phyloP scores from a whole-genome alignment of 2,329 filamentous ascomycete species.

The Aspergillus sclerotialis region DNA sequence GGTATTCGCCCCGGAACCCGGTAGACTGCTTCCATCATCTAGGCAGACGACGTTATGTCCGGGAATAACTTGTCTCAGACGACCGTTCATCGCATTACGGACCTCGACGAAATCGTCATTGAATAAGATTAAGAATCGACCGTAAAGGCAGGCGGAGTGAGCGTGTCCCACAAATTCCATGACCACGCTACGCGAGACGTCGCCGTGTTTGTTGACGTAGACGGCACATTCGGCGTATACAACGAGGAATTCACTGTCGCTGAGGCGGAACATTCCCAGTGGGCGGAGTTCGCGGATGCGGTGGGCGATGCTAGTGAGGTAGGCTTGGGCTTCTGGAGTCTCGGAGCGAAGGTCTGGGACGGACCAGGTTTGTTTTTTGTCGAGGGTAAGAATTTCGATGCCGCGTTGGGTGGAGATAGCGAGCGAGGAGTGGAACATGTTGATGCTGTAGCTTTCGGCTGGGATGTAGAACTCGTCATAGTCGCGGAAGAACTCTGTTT shows the following conservation, averaged over 20 bases:
- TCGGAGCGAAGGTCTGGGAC: constrained; percentile 71
- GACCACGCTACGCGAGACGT: constrained; percentile 86
- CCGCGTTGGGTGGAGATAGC: constrained; percentile 86
- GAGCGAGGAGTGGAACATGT: constrained; percentile 90
- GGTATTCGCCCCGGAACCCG: constrained; percentile 31
- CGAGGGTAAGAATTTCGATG: constrained; percentile 90
- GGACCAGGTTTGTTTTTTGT: constrained; percentile 93
- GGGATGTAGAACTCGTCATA: constrained; percentile 99
- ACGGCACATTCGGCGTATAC: constrained; percentile 95
- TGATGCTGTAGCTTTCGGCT: constrained; percentile 87
- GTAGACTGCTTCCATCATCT: constrained; percentile 61
- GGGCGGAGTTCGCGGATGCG: constrained; percentile 78
- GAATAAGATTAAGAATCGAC: constrained; percentile 85
- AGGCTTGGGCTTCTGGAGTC: constrained; percentile 49
- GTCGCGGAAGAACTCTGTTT: constrained; percentile 92
- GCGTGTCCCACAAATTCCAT: constrained; percentile 99
- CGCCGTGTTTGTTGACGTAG: constrained; percentile 96
- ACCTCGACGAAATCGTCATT: constrained; percentile 97
- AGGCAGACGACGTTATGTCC: constrained; percentile 84
- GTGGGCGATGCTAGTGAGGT: constrained; percentile 76
- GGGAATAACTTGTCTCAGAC: constrained; percentile 87
- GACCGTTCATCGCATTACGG: constrained; percentile 89
- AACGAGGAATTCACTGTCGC: constrained; percentile 84
- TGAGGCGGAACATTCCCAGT: constrained; percentile 92
- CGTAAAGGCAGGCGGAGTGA: constrained; percentile 78